A percentile compares a stretch with the other conserved stretches of the same genome.
Evolutionary conservation across 768 basidiomycete genomes (phyloP).

Genomic region (Amanita phalloides): DNA sequence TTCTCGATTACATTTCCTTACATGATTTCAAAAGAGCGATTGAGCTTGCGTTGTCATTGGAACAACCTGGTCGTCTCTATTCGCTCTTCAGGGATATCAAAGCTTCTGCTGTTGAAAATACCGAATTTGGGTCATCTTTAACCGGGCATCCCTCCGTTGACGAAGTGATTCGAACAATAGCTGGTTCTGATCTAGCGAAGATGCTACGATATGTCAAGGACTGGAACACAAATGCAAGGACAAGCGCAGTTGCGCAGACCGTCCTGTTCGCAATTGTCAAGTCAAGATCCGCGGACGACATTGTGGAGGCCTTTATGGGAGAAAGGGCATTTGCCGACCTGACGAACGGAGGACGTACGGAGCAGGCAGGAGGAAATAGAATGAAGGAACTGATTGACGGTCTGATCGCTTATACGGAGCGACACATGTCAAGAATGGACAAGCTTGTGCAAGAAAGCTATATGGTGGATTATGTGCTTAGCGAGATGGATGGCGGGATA

Average conservation of each 20-base stretch:
- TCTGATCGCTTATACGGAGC: conserved; percentile 88
- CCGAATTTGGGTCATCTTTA: conserved; percentile 21
- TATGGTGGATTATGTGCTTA: conserved; percentile 81
- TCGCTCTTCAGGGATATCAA: conserved; percentile 64
- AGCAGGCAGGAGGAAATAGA: conserved; percentile 19
- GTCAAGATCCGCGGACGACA: conserved; percentile 61
- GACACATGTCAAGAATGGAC: conserved; percentile 81
- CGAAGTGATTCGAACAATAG: conserved; percentile 65
- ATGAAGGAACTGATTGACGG: conserved; percentile 76
- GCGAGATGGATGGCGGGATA: conserved; percentile 81
- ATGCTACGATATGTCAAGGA: conserved; percentile 75
- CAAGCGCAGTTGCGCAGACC: conserved; percentile 74
- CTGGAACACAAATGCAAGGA: conserved; percentile 95
- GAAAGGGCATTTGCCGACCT: conserved; percentile 21
- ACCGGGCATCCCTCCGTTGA: conserved; percentile 74
- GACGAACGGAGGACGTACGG: conserved; percentile 9
- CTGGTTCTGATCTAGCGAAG: conserved; percentile 64
- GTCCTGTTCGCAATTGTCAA: conserved; percentile 77
- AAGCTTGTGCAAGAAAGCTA: conserved; percentile 91
- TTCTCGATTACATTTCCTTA: conserved; percentile 77
- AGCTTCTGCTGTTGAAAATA: conserved; percentile 14
- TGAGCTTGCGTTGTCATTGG: conserved; percentile 83
- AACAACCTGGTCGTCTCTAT: conserved; percentile 83
- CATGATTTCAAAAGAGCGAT: conserved; percentile 90
- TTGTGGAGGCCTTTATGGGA: conserved; percentile 53